Evolutionary conservation across 257 asterid genomes (phyloP), one percentile per base, ranked within the genome.

Genomic region (Parsonsia alboflavescens): DNA sequence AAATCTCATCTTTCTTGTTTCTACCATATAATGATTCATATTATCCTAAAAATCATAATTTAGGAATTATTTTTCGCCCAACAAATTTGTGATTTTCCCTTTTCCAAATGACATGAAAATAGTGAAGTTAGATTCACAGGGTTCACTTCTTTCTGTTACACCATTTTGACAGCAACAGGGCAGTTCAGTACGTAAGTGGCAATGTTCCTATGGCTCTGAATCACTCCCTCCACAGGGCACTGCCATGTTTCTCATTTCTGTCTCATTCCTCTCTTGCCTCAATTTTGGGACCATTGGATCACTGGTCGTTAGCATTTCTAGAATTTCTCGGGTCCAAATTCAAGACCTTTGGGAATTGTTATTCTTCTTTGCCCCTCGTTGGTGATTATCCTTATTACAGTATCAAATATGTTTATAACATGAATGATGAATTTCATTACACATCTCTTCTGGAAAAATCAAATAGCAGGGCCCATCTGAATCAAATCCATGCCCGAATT

Each of bases 401-500:
- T n/a, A 72, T 21, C 16, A 39, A 72, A 12, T 39, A 56, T 76
- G 30, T 45, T 72, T 70, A 33, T 62, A 58, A 73, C 48, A 59
- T 73, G 50, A n/a, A 13, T 7, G 76, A 62, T 2, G 93, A 82
- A 62, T 76, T 68, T 70, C 85, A 80, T 80, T 90, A 76, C 89
- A 80, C 87, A 4, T 80, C 86, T 45, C 86, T 89, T 30, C 87
- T 90, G 65, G 77, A 78, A 10, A 86, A 78, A 73, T 84, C 88
- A 19, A 71, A 73, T 6, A 70, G 21, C 54, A 84, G 36, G 56
- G 17, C 4, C 57, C 92, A 86, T 78, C 80, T 90, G 30, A 42
- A 6, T 49, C 87, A 88, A 82, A 82, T 90, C 78, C 92, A 88
- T 68, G 74, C 66, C 78, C 90, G 80, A 52, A 68, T 86, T 75